Percentiles rank a stretch among this genome's conserved stretches.
phyloP scores from a whole-genome alignment of 83 land plant genomes.

The Thuja plicata region DNA sequence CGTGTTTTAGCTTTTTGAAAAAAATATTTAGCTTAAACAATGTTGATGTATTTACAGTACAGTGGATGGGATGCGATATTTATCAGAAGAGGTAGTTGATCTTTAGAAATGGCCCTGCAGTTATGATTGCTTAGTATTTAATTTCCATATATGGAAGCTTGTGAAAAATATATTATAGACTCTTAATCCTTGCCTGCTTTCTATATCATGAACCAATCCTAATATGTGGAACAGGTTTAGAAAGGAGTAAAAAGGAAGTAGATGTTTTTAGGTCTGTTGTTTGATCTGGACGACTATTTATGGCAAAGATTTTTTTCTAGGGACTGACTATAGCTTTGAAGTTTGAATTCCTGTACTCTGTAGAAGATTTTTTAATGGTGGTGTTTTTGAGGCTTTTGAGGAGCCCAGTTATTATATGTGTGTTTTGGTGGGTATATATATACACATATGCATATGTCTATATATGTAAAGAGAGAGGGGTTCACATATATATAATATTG shows the following conservation, averaged over 20 bases:
- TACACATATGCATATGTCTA: no score
- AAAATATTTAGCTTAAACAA: neutral
- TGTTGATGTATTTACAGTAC: neutral
- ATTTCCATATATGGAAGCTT: no score
- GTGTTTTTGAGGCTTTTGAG: neutral
- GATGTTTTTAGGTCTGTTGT: neutral
- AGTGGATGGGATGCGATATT: neutral
- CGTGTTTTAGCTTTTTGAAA: neutral
- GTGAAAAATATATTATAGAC: neutral
- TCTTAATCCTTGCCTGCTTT: neutral
- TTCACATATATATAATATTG: no score
- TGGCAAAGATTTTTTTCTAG: neutral
- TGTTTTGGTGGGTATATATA: no score
- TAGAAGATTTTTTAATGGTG: neutral
- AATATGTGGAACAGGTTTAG: neutral
- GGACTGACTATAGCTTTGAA: neutral
- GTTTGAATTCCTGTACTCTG: neutral
- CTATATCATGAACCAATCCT: neutral
- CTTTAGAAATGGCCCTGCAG: neutral
- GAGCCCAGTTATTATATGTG: neutral
- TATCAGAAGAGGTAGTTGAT: neutral
- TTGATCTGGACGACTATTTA: neutral
- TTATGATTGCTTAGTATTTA: neutral
- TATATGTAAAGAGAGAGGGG: no score
- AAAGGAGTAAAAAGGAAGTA: neutral